Conservation (phyloP, 2,329 filamentous ascomycete genomes). For the Rosellinia necatrix region DNA sequence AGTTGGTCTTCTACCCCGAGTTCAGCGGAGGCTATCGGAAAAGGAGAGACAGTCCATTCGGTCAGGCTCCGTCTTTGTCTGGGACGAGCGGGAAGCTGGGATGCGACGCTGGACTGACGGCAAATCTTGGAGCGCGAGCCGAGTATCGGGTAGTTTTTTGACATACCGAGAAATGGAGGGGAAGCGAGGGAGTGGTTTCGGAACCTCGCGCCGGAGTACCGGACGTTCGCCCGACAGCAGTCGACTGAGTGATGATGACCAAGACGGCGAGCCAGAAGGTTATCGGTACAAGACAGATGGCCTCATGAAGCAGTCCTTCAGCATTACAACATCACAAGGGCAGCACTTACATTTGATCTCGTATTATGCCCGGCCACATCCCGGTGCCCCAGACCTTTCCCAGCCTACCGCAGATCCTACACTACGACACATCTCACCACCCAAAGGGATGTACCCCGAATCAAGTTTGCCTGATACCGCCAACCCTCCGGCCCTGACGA, state of each 20-base stretch:
- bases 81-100: slow-evolving; percentile 97
- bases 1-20: slow-evolving; percentile 83
- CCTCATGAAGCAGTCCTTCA: slow-evolving; percentile 99
- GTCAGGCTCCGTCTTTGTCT: slow-evolving; percentile 98
- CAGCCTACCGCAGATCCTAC: slow-evolving; percentile 82
- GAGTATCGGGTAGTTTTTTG: slow-evolving; percentile 95
- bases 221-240: slow-evolving; percentile 85
- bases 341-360: slow-evolving; percentile 97
- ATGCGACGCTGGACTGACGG: slow-evolving; percentile 99
- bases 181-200: slow-evolving; percentile 83
- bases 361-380: slow-evolving; percentile 85
- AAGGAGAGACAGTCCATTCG: slow-evolving; percentile 96
- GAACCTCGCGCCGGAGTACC: slow-evolving; percentile 58
- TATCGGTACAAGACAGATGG: slow-evolving; percentile 96
- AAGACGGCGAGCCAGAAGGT: slow-evolving; percentile 83
- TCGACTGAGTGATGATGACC: slow-evolving; percentile 82
- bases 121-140: slow-evolving; percentile 98
- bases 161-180: slow-evolving; percentile 99
- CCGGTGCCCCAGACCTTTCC: slow-evolving; percentile 71
- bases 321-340: slow-evolving; percentile 86
- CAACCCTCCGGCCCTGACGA: slow-evolving; percentile 78
- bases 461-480: slow-evolving; percentile 86
- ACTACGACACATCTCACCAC: slow-evolving; percentile 80
- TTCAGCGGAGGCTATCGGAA: slow-evolving; percentile 90
- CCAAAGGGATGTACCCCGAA: slow-evolving; percentile 96